phyloP scores from a whole-genome alignment of 1,284 basidiomycete genomes.

The Paramarasmius palmivorus region DNA sequence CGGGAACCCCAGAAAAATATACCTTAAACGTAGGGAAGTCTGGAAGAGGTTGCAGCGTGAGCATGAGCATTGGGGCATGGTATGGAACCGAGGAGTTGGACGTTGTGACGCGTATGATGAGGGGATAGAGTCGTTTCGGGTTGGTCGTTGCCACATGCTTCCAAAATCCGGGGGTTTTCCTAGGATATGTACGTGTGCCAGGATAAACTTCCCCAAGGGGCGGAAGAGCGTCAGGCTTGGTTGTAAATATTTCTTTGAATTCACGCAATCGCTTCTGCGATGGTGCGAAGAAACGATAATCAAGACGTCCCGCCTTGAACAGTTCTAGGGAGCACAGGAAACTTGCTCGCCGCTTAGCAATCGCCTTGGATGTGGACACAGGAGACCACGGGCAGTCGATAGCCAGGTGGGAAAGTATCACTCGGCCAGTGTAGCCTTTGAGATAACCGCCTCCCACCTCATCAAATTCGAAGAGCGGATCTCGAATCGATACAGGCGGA shows the following conservation, averaged over 20 bases:
- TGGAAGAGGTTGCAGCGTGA: conserved; percentile 68
- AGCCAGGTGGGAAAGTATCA: conserved; percentile 46
- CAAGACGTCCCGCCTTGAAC: conserved; percentile 48
- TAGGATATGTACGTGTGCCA: conserved; percentile 54
- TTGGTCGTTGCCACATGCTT: conserved; percentile 33
- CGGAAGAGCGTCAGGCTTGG: conserved; percentile 18
- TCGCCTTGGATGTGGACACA: conserved; percentile 41
- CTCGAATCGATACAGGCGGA: conserved; percentile 17
- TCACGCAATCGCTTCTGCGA: conserved; percentile 21
- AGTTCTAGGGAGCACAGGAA: conserved; percentile 55
- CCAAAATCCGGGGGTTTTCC: conserved; percentile 68
- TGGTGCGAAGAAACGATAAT: conserved; percentile 50
- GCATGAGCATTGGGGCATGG: conserved; percentile 59
- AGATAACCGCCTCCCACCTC: conserved; percentile 11
- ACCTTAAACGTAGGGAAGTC: conserved; percentile 52
- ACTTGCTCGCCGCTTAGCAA: conserved; percentile 60
- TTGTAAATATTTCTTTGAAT: conserved; percentile 11
- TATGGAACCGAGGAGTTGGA: conserved; percentile 28
- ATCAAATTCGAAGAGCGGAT: conserved; percentile 45
- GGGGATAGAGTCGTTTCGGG: conserved; percentile 48
- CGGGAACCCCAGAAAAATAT: conserved; percentile 51
- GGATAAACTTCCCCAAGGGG: conserved; percentile 27
- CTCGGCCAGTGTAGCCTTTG: conserved; percentile 43
- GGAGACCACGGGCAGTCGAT: conserved; percentile 45
- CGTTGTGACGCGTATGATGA: conserved; percentile 43